phyloP scores from a whole-genome alignment of 331 rosid genomes.

The Quercus phellos region DNA sequence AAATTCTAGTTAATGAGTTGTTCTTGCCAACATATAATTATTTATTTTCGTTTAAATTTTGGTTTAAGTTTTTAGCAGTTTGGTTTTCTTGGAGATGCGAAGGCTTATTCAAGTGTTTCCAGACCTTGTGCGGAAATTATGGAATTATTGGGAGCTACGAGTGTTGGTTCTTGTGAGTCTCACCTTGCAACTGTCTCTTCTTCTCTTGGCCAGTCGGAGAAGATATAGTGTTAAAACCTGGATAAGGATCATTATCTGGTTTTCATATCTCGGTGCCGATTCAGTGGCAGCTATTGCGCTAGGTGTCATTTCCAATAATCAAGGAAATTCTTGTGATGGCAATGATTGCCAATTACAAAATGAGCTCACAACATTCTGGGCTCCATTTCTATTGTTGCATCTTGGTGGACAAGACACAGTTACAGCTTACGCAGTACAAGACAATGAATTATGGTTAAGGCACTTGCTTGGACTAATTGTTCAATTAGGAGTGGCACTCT shows the following conservation, averaged over 20 bases:
- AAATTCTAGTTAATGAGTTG: too few relatives aligned
- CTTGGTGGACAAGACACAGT: conserved; percentile 13
- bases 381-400: conserved; percentile 6
- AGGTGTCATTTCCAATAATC: conserved; percentile 7
- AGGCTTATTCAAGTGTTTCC: not conserved
- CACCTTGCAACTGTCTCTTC: not conserved
- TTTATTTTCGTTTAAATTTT: too few relatives aligned
- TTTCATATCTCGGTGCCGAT: not conserved
- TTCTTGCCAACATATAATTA: too few relatives aligned
- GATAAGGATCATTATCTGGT: not conserved
- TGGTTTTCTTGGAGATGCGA: not conserved
- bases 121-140: not conserved
- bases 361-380: conserved; percentile 2
- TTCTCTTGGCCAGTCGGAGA: not conserved
- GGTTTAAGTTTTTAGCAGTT: too few relatives aligned
- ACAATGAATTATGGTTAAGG: too few relatives aligned
- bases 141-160: conserved; percentile 4
- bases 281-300: not conserved
- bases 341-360: not conserved
- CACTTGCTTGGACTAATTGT: too few relatives aligned
- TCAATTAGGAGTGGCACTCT: too few relatives aligned
- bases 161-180: not conserved
- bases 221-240: not conserved
- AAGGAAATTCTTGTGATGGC: not conserved
- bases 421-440: not conserved